Conservation (phyloP, 1,139 yeast species). For the Debaryomyces singareniensis region DNA sequence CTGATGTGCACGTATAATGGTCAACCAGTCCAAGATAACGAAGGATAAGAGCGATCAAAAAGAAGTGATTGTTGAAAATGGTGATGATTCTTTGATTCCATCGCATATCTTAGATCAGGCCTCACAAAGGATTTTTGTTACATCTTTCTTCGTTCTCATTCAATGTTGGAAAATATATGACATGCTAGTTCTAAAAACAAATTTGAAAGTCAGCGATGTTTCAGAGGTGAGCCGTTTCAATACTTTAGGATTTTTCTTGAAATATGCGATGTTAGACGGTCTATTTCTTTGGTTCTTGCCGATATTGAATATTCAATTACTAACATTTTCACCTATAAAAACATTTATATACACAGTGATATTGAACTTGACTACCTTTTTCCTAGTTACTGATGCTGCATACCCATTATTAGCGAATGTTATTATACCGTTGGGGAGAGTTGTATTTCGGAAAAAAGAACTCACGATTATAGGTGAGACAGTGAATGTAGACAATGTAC, state of each 20-base stretch:
- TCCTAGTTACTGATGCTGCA: constrained; percentile 35
- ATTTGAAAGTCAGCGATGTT: constrained; percentile 11
- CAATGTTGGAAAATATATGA: constrained; percentile 84
- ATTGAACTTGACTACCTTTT: constrained; percentile 31
- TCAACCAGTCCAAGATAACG: too few relatives aligned
- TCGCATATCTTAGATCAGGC: constrained; percentile 62
- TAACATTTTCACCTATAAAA: constrained; percentile 51
- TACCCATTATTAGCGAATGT: constrained; percentile 27
- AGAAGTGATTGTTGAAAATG: too few relatives aligned
- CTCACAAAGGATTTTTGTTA: constrained; percentile 65
- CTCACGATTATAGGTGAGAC: constrained; percentile 62
- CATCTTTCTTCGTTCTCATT: constrained; percentile 61
- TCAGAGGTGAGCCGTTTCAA: constrained; percentile 21
- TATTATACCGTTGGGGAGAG: constrained; percentile 40
- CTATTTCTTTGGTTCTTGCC: constrained; percentile 65
- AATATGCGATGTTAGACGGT: constrained; percentile 71
- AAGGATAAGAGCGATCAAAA: too few relatives aligned
- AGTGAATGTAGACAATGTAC: constrained; percentile 32
- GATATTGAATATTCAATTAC: constrained; percentile 64
- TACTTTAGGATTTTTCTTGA: constrained; percentile 55
- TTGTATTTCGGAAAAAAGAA: constrained; percentile 47
- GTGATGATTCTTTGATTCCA: constrained; percentile 47
- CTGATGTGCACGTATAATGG: background rate
- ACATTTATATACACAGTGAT: constrained; percentile 38
- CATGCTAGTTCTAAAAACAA: constrained; percentile 39